Base-by-base conservation (phyloP, 192 early-diverging fungal genomes). In the Cladochytrium replicatum region DNA sequence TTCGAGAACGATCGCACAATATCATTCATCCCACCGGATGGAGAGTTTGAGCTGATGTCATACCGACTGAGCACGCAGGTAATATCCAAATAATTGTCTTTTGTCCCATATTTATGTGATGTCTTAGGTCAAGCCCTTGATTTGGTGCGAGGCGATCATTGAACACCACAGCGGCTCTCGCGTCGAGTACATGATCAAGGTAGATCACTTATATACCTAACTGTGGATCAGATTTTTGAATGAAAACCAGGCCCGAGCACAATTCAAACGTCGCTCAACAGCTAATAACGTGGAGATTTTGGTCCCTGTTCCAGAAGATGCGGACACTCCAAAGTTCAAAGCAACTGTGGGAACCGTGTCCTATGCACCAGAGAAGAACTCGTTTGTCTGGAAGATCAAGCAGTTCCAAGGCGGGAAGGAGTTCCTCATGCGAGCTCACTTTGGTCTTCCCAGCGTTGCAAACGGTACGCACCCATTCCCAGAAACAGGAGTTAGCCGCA, bases 401-500 rank as follows among this genome's bases (percentile, higher is more conserved):
- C 86, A 92, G 58, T 97, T 99, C 75, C 90, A 88, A 48, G 95
- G 95, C 32, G 91, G 91, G 46, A 95, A 95, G 67, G 95, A 99
- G 55, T 94, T 89, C 46, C 71, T 91, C 46, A 83, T 96, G 73
- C 74, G 91, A 72, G 27, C 67, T 63, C 21, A 71, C 40, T 24
- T 63, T 58, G 66, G 59, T 0, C 51, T 71, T 22, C 67, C 55
- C 11, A 61, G 57, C 34, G 54, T 67, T 1, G 58, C 82, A 74
- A 68, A 86, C 85, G 53, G 68, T 83, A 49, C 69, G 84, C 32
- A 87, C 84, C 72, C 82, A 82, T 58, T 83, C 82, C 13, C 74
- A 81, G 43, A 69, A 78, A 26, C 84, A 91, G 60, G 64, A 67
- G 27, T 74, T 71, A 85, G 27, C 84, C 87, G 22, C 83, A 89